Conservation (phyloP, 495 filamentous ascomycete species). For the Aspergillus sclerotiicarbonarius region DNA sequence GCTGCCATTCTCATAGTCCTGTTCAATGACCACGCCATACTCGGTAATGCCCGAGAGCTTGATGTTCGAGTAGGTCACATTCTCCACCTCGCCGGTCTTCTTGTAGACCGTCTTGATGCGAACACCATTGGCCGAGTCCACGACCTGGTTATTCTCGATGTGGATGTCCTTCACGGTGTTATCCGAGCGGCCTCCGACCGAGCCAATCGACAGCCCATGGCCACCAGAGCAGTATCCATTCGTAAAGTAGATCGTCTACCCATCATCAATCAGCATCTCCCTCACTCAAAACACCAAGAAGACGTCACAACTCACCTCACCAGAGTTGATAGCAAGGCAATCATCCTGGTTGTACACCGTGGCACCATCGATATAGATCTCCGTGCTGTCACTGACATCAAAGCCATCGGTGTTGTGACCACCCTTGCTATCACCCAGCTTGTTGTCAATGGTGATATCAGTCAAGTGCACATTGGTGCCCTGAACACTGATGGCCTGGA, state of each 20-base stretch:
- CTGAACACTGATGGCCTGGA: constrained; percentile 61
- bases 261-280: no score
- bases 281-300: no score
- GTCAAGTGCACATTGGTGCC: constrained; percentile 47
- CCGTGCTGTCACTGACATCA: constrained; percentile 54
- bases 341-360: constrained; percentile 65
- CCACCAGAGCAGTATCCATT: constrained; percentile 54
- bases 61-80: constrained; percentile 61
- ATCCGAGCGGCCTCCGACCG: constrained; percentile 57
- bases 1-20: constrained; percentile 65
- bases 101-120: constrained; percentile 63
- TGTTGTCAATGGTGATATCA: constrained; percentile 59
- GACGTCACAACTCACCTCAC: constrained; percentile 27
- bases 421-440: constrained; percentile 49
- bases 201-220: constrained; percentile 66
- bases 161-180: constrained; percentile 58
- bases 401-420: constrained; percentile 68
- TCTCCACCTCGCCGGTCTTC: constrained; percentile 54
- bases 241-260: constrained; percentile 53
- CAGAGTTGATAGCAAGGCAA: constrained; percentile 64
- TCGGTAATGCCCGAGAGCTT: constrained; percentile 53
- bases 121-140: constrained; percentile 45
- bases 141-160: constrained; percentile 50
- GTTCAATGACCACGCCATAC: constrained; percentile 66
- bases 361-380: constrained; percentile 52